Conservation (phyloP, 441 rosid species). For the Bruguiera hainesii region DNA sequence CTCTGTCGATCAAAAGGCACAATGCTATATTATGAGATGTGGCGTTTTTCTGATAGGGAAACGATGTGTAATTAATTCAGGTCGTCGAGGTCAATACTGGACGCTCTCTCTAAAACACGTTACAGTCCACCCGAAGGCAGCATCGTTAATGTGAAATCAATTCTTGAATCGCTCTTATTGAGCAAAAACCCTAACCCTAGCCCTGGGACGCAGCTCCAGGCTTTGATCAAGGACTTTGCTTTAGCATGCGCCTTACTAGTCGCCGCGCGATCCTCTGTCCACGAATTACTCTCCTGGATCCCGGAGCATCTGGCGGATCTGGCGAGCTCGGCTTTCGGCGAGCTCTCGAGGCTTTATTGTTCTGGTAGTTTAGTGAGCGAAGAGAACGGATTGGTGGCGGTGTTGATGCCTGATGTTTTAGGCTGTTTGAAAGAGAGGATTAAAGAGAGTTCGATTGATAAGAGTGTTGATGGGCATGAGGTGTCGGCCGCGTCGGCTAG, state of each 20-base stretch:
- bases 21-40: no score
- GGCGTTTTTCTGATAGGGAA: background rate
- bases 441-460: constrained; percentile 64
- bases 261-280: constrained; percentile 47
- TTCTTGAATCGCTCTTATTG: constrained; percentile 46
- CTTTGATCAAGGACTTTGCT: constrained; percentile 42
- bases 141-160: constrained; percentile 39
- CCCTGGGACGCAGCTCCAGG: constrained; percentile 15
- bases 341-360: constrained; percentile 36
- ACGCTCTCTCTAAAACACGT: constrained; percentile 36
- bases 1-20: background rate
- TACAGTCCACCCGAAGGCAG: constrained; percentile 44
- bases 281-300: constrained; percentile 72
- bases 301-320: constrained; percentile 33
- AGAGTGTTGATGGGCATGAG: constrained; percentile 44
- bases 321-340: constrained; percentile 37
- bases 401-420: constrained; percentile 52
- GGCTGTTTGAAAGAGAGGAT: constrained; percentile 56
- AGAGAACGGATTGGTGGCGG: constrained; percentile 37
- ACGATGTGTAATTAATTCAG: constrained; percentile 25
- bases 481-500: constrained; percentile 56
- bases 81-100: constrained; percentile 37
- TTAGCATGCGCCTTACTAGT: constrained; percentile 67
- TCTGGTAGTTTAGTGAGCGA: constrained; percentile 19
- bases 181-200: background rate